A percentile compares a stretch with the other conserved stretches of the same genome.
These are phyloP conservation scores for Geranium incanum DNA, from an alignment of 441 rosid genomes.

Conservation along the genomic window DNA sequence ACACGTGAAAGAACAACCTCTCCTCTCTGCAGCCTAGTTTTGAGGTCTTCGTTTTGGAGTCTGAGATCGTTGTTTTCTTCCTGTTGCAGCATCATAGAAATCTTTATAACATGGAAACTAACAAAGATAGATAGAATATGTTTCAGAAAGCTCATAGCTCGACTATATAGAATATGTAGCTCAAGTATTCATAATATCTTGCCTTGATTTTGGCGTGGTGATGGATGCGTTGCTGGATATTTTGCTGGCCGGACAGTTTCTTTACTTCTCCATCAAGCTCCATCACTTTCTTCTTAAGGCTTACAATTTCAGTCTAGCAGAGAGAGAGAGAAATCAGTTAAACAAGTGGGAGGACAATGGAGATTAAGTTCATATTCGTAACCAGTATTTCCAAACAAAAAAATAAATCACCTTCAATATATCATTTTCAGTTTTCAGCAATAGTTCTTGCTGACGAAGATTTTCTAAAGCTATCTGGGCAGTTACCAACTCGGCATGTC, in stretches of 20 bases:
- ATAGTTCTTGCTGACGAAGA: conserved; percentile 62
- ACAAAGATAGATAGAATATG: neutral
- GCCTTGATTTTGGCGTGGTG: conserved; percentile 95
- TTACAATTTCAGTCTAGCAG: conserved; percentile 55
- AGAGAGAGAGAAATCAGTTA: conserved; percentile 15
- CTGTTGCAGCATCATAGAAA: conserved; percentile 38
- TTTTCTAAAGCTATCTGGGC: conserved; percentile 70
- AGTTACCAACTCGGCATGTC: conserved; percentile 68
- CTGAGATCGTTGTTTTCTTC: conserved; percentile 86
- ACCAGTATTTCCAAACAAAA: neutral
- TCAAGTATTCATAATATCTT: conserved; percentile 23
- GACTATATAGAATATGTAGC: neutral
- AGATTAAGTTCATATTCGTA: neutral
- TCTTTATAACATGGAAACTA: conserved; percentile 3
- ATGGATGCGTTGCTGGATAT: conserved; percentile 84
- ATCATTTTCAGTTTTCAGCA: conserved; percentile 67
- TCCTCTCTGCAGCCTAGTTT: conserved; percentile 50
- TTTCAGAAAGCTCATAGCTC: neutral
- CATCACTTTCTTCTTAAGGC: conserved; percentile 51
- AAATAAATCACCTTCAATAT: conserved; percentile 51
- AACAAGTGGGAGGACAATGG: neutral
- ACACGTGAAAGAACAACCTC: conserved; percentile 57
- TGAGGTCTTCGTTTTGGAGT: conserved; percentile 70
- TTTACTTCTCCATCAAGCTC: conserved; percentile 81
- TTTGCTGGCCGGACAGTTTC: conserved; percentile 83